Conservation (phyloP, 371 early-diverging fungal species). For the Coemansia sp. region DNA sequence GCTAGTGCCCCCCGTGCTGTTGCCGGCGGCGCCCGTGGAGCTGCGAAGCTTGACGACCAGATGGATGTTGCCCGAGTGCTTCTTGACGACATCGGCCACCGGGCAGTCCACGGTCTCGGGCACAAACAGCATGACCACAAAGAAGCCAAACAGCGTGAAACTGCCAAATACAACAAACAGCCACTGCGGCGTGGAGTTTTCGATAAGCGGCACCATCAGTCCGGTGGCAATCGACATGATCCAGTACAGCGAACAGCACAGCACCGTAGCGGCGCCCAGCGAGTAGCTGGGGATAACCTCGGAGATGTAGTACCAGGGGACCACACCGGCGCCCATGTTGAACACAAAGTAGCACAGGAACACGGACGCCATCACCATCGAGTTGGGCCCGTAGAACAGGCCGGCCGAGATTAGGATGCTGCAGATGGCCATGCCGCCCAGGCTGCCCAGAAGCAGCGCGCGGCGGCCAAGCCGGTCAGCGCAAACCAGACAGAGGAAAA, state of each 20-base stretch:
- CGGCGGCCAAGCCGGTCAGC: slow-evolving; percentile 84
- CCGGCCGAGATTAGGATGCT: slow-evolving; percentile 60
- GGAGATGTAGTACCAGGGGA: slow-evolving; percentile 80
- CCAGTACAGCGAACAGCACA: slow-evolving; percentile 72
- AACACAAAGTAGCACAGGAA: slow-evolving; percentile 78
- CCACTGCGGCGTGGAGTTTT: slow-evolving; percentile 59
- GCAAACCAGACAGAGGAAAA: slow-evolving; percentile 64
- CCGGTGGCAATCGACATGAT: slow-evolving; percentile 63
- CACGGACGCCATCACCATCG: slow-evolving; percentile 59
- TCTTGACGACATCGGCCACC: slow-evolving; percentile 31
- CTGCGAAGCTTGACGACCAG: neutral
- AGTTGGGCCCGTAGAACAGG: slow-evolving; percentile 52
- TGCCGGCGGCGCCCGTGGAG: neutral
- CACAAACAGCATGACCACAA: slow-evolving; percentile 60
- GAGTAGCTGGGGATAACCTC: slow-evolving; percentile 76
- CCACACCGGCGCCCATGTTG: slow-evolving; percentile 83
- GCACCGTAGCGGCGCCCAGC: slow-evolving; percentile 64
- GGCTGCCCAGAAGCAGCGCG: slow-evolving; percentile 67
- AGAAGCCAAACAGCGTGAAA: slow-evolving; percentile 50
- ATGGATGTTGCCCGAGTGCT: slow-evolving; percentile 7
- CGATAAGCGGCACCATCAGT: slow-evolving; percentile 59
- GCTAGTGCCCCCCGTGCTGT: neutral
- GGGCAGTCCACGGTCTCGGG: slow-evolving; percentile 80
- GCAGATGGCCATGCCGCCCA: slow-evolving; percentile 60
- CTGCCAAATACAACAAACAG: slow-evolving; percentile 72